Evolutionary conservation across 2,329 filamentous ascomycete species (phyloP), one percentile per base, ranked within the genome.

Genomic region (Pseudonectria buxi): DNA sequence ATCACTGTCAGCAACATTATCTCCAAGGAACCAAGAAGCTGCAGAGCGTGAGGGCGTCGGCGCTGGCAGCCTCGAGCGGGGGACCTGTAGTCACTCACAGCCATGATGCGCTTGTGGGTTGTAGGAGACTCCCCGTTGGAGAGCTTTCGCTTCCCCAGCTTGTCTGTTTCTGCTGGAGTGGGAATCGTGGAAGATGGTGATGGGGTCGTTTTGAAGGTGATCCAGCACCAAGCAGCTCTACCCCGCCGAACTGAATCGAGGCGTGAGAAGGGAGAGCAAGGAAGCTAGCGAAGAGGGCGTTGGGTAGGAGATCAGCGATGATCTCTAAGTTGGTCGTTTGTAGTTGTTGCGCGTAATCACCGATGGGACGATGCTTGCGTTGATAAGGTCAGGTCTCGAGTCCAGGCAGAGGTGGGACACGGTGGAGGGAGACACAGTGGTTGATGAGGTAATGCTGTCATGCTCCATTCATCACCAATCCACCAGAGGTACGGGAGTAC

Each of bases 91-190:
- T 24, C 29, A 68, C 76, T 63, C 62, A 81, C 78, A 56, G 72
- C 66, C 75, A 80, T 80, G 59, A 57, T 71, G 65, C 68, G 71
- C 64, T 80, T 80, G 32, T 66, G 65, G 59, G 69, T 69, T 53
- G 69, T 67, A 59, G 68, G 64, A 60, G 66, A 61, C 57, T 77
- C 75, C 67, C 72, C 73, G 65, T 67, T 65, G 48, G 78, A 81
- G 53, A 78, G 65, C 64, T 78, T 82, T 64, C 78, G 76, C 69
- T 82, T 82, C 71, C 74, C 76, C 74, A 74, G 72, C 62, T 75
- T 74, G 68, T 60, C 65, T 54, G 45, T 51, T 35, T 41, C 48
- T 40, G 46, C 40, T 36, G 48, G 39, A 36, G 53, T 53, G 33
- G 56, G 46, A 61, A 63, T 64, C 43, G 57, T 63, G 59, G 53